Base-by-base conservation (phyloP, 768 basidiomycete genomes). In the Multifurca ochricompacta region DNA sequence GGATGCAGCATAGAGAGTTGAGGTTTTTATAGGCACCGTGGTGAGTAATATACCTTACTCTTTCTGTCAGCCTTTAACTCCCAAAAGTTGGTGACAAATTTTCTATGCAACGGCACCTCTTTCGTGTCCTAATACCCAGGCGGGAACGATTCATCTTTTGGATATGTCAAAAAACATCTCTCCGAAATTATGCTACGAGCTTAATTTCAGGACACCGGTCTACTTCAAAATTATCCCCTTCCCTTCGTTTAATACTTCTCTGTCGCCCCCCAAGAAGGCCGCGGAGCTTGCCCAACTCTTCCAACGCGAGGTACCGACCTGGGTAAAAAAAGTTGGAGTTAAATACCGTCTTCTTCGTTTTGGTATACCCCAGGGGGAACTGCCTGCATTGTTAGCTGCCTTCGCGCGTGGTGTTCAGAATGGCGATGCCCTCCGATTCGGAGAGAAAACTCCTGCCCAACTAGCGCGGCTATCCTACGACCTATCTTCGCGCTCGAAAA, bases 361-460 rank as follows among this genome's bases (percentile, higher is more conserved):
- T 54, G 83, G 82, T 10, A 68, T 85, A 16, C 74, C 75, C 16
- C 28, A 51, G 2, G 28, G 44, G 0, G 71, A 82, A 51, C 50
- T 74, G 2, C 49, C 51, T 2, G 68, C 66, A 9, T 71, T 83
- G 3, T 72, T 85, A 6, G 56, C 64, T 3, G 61, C 62, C 4
- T 85, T 77, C 54, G 63, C 69, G 9, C 50, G 54, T 3, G 73
- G 69, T 14, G 71, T 82, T 6, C 63, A 65, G 27, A 28, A 54
- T 4, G 59, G 51, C 3, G 35, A 32, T 21, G 56, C 68, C 34
- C 51, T 69, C 35, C 11, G 46, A 4, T 50, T 44, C 14, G 39
- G 63, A 16, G 36, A 55, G 2, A 76, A 74, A 6, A 52, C 60
- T 28, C 57, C 69, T 36, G 77, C 77, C 25, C 61, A 68, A 13